Evolutionary conservation across 1,284 basidiomycete species (phyloP).

Genomic region (Ustilago cynodontis): DNA sequence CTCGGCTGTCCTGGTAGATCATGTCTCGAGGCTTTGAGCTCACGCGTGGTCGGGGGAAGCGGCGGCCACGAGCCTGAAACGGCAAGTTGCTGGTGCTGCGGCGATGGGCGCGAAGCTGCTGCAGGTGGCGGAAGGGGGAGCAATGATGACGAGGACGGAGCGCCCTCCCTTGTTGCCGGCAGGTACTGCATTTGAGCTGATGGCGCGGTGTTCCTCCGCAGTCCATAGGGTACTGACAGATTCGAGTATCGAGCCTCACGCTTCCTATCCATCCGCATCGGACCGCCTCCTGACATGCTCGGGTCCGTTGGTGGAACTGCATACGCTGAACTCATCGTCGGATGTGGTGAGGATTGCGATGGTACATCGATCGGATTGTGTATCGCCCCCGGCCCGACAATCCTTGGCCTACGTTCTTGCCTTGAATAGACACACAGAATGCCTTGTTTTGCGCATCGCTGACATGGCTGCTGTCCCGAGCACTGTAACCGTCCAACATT

Average conservation of each 20-base stretch:
- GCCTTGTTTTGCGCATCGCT: conserved; percentile 39
- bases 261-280: conserved; percentile 10
- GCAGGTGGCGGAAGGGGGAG: background rate
- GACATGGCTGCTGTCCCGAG: conserved; percentile 40
- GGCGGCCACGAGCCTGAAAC: background rate
- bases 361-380: conserved; percentile 8
- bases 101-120: background rate
- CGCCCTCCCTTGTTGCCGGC: background rate
- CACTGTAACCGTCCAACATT: conserved; percentile 14
- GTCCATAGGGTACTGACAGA: conserved; percentile 18
- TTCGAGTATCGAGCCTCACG: conserved; percentile 13
- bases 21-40: background rate
- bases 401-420: conserved; percentile 21
- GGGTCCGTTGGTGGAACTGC: background rate
- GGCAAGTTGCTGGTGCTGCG: background rate
- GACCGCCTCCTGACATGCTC: conserved; percentile 8
- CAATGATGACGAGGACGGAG: background rate
- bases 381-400: background rate
- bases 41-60: background rate
- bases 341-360: conserved; percentile 4
- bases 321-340: background rate
- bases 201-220: conserved; percentile 17
- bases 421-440: conserved; percentile 35
- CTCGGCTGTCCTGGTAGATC: background rate
- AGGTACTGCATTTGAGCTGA: background rate